Evolutionary conservation across 495 filamentous ascomycete species (phyloP), one percentile per base, ranked within the genome.

Genomic region (Hyaloscypha hepaticicola): DNA sequence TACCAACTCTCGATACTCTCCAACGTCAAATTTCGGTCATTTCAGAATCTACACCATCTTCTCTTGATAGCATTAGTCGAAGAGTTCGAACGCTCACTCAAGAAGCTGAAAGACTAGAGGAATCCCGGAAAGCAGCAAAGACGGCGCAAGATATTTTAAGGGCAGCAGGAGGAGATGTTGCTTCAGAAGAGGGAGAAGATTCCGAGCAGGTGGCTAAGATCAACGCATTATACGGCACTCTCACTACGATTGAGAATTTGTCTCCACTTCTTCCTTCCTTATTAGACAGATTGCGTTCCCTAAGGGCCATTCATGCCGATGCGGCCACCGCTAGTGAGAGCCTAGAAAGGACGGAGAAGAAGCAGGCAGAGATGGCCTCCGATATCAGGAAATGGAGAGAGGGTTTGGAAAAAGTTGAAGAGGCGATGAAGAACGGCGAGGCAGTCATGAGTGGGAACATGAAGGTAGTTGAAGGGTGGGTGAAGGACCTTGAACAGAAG

Each of bases 351-450:
- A 78, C 96, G 14, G 93, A 97, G 76, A 83, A 81, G 69, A 82
- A 86, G 51, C 95, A 98, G 72, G 85, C 83, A 16, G 90, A 94
- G 61, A 94, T 95, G 89, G 86, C 82, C 12, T 77, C 77, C 14
- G 95, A 98, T 72, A 88, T 99, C 45, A 85, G 85, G 74, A 85
- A 87, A 71, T 99, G 96, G 96, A 85, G 85, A 55, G 89, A 92
- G 67, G 91, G 90, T 0, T 74, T 99, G 25, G 84, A 86, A 61
- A 91, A 86, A 69, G 85, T 97, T 21, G 93, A 97, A 76, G 77
- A 77, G 55, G 85, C 87, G 52, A 85, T 97, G 72, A 77, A 77
- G 31, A 81, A 88, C 55, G 87, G 87, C 14, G 87, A 91, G 72
- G 79, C 80, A 25, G 80, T 85, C n/a, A 85, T 94, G 75, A 82